These are phyloP conservation scores for Hypomyces rosellus DNA, from an alignment of 2,329 filamentous ascomycete species.

Conservation along the genomic window DNA sequence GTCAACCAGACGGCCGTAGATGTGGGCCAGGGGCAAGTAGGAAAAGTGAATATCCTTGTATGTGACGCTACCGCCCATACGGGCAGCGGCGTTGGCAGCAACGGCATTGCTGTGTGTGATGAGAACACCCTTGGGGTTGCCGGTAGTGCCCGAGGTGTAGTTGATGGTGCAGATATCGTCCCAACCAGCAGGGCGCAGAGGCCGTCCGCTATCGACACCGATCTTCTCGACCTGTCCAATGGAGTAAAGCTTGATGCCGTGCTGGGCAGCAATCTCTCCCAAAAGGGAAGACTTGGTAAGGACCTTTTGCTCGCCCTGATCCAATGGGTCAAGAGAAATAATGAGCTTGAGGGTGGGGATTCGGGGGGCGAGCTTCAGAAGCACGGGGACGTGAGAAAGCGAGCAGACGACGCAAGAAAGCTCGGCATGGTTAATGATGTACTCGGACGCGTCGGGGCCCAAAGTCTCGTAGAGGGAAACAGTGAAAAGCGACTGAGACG, in stretches of 20 bases:
- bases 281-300: slow-evolving; percentile 75
- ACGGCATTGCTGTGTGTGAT: slow-evolving; percentile 78
- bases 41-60: slow-evolving; percentile 63
- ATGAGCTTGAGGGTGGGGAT: slow-evolving; percentile 81
- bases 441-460: slow-evolving; percentile 84
- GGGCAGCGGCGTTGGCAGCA: slow-evolving; percentile 58
- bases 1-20: slow-evolving; percentile 82
- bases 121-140: slow-evolving; percentile 75
- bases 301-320: slow-evolving; percentile 68
- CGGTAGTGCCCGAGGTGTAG: slow-evolving; percentile 83
- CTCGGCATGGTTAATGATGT: slow-evolving; percentile 87
- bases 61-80: slow-evolving; percentile 46
- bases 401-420: slow-evolving; percentile 71
- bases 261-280: slow-evolving; percentile 64
- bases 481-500: slow-evolving; percentile 80
- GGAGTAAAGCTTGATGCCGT: slow-evolving; percentile 72
- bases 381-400: slow-evolving; percentile 70
- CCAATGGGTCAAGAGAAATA: slow-evolving; percentile 76
- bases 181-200: slow-evolving; percentile 63
- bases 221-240: slow-evolving; percentile 76
- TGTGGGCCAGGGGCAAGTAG: slow-evolving; percentile 90
- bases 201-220: slow-evolving; percentile 62
- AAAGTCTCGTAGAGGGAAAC: slow-evolving; percentile 97
- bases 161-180: slow-evolving; percentile 84
- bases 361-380: slow-evolving; percentile 72